These are phyloP conservation scores for Leccinum pellstonianum DNA, from an alignment of 768 basidiomycete genomes.

Conservation along the genomic window DNA sequence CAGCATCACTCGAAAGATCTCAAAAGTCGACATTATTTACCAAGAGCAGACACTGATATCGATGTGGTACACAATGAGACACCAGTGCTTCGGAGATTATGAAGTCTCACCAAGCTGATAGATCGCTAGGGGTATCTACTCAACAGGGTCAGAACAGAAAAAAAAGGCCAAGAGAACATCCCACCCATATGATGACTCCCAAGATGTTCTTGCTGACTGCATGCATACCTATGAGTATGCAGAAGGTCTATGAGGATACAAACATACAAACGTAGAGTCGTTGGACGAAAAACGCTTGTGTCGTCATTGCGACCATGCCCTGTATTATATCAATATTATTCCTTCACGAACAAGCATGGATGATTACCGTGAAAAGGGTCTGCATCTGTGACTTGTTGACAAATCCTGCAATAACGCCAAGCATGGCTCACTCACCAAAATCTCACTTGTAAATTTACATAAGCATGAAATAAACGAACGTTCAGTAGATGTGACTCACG, in stretches of 20 bases:
- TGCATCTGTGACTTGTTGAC: neutral
- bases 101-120: conserved; percentile 5
- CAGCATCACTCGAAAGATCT: neutral
- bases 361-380: neutral
- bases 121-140: neutral
- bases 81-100: neutral
- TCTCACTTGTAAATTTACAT: neutral
- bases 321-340: neutral
- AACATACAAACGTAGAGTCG: conserved; percentile 3
- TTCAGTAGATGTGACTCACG: neutral
- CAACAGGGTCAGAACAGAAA: neutral
- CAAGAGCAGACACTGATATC: neutral
- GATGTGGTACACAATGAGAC: neutral
- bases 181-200: conserved; percentile 6
- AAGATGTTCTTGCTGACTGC: no score
- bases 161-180: neutral
- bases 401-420: no score
- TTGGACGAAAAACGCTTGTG: conserved; percentile 3
- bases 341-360: neutral
- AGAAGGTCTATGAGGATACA: neutral
- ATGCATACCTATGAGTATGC: neutral
- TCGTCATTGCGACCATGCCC: neutral
- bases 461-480: neutral
- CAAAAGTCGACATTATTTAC: neutral
- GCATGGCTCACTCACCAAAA: neutral